Percentiles rank a stretch among this genome's conserved stretches.
Evolutionary conservation across 2,329 filamentous ascomycete genomes (phyloP).

Genomic region (Alternaria postmessia): DNA sequence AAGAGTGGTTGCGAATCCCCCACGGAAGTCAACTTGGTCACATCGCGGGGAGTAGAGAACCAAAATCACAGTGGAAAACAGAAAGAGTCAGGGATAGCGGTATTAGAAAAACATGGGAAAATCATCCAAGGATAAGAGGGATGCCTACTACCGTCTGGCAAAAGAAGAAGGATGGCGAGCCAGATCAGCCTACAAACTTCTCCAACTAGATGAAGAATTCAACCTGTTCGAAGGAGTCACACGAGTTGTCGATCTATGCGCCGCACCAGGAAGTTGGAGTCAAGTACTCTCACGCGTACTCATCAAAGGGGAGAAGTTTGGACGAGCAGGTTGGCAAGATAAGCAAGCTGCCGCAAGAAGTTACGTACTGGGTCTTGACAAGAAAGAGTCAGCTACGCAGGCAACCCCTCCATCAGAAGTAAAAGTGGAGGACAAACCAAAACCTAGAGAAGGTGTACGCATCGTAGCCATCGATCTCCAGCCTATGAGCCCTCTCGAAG

Average conservation of each 20-base stretch:
- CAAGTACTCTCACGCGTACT: slow-evolving; percentile 93
- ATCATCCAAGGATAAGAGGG: slow-evolving; percentile 97
- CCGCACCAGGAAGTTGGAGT: slow-evolving; percentile 95
- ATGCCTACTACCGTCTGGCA: slow-evolving; percentile 95
- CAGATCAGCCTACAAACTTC: slow-evolving; percentile 93
- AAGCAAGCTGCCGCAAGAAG: slow-evolving; percentile 73
- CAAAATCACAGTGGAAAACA: neutral
- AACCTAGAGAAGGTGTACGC: slow-evolving; percentile 76
- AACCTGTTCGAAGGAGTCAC: slow-evolving; percentile 90
- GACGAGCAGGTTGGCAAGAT: slow-evolving; percentile 85
- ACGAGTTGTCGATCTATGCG: slow-evolving; percentile 93
- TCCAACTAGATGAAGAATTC: slow-evolving; percentile 96
- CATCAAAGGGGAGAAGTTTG: slow-evolving; percentile 92
- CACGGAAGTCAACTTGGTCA: neutral
- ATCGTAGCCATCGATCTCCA: slow-evolving; percentile 97
- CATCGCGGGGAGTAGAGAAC: neutral
- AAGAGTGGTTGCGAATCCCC: fast-evolving
- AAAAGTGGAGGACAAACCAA: slow-evolving; percentile 38
- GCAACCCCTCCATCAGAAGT: neutral
- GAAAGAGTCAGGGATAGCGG: neutral
- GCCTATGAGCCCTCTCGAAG: slow-evolving; percentile 91
- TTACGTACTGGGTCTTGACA: slow-evolving; percentile 60
- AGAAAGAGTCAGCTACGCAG: neutral
- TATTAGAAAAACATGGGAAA: slow-evolving; percentile 74
- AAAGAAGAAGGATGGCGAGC: slow-evolving; percentile 99